phyloP scores from a whole-genome alignment of 1,139 yeast species.

The Zygosaccharomyces sapae region DNA sequence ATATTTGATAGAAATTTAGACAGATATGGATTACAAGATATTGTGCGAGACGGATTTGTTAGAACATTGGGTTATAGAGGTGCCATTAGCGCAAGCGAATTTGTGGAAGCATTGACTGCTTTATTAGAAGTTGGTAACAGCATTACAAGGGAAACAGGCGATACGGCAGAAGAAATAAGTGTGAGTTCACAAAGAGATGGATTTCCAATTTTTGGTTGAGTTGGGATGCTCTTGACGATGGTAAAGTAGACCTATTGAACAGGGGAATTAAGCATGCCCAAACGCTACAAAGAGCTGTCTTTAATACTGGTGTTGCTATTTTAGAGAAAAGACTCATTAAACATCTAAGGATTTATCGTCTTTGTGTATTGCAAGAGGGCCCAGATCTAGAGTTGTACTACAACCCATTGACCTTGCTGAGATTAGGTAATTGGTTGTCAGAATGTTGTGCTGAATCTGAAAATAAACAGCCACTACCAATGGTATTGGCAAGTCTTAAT shows the following conservation, averaged over 20 bases:
- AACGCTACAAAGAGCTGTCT: conserved; percentile 74
- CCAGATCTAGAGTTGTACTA: conserved; percentile 74
- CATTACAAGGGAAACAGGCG: conserved; percentile 15
- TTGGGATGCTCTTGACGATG: conserved; percentile 80
- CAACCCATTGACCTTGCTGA: conserved; percentile 79
- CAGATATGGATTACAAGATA: conserved; percentile 75
- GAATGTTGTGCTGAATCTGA: conserved; percentile 86
- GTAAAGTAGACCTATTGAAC: conserved; percentile 51
- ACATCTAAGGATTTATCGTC: conserved; percentile 72
- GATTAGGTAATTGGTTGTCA: conserved; percentile 85
- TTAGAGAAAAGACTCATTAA: conserved; percentile 78
- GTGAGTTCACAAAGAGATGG: conserved; percentile 64
- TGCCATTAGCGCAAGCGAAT: conserved; percentile 85
- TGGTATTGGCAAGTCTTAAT: conserved; percentile 85
- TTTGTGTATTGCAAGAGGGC: conserved; percentile 86
- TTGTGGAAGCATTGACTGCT: conserved; percentile 84
- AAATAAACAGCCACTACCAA: conserved; percentile 61
- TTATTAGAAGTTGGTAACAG: conserved; percentile 62
- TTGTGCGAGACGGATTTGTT: conserved; percentile 80
- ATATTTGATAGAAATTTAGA: conserved; percentile 70
- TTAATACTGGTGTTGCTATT: conserved; percentile 82
- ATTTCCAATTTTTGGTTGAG: conserved; percentile 89
- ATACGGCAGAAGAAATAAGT: conserved; percentile 30
- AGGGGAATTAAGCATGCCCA: conserved; percentile 81
- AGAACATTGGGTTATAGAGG: conserved; percentile 86